phyloP scores from a whole-genome alignment of 352 stramenopile genomes.

The Albugo candida region DNA sequence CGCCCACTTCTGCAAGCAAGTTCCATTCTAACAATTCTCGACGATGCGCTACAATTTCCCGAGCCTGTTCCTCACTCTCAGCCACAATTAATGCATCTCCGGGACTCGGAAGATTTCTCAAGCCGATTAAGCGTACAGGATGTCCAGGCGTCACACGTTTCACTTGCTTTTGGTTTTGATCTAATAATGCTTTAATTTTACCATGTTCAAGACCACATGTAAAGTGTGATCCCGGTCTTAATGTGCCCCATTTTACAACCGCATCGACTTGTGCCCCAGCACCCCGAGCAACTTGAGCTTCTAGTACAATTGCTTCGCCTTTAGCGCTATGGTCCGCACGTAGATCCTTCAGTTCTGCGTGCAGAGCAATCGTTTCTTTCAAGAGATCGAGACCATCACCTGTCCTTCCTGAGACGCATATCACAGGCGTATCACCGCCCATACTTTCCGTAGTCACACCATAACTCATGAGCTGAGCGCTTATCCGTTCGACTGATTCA shows the following conservation, averaged over 20 bases:
- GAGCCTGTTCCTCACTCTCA: slow-evolving; percentile 47
- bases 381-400: slow-evolving; percentile 88
- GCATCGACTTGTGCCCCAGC: slow-evolving; percentile 89
- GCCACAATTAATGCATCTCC: slow-evolving; percentile 61
- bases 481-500: slow-evolving; percentile 46
- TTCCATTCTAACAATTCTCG: slow-evolving; percentile 59
- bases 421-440: slow-evolving; percentile 83
- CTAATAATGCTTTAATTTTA: slow-evolving; percentile 74
- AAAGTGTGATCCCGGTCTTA: slow-evolving; percentile 87
- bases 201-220: slow-evolving; percentile 90
- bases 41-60: slow-evolving; percentile 53
- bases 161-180: slow-evolving; percentile 55
- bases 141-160: slow-evolving; percentile 81
- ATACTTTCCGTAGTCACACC: slow-evolving; percentile 90
- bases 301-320: slow-evolving; percentile 91
- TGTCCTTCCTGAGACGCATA: slow-evolving; percentile 93
- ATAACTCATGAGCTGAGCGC: slow-evolving; percentile 81
- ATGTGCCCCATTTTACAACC: slow-evolving; percentile 94
- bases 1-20: slow-evolving; percentile 11
- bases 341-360: slow-evolving; percentile 92
- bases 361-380: slow-evolving; percentile 91
- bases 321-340: slow-evolving; percentile 75
- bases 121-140: slow-evolving; percentile 77
- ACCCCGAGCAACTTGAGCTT: slow-evolving; percentile 87
- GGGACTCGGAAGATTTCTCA: slow-evolving; percentile 69